Evolutionary conservation across 2,329 filamentous ascomycete species (phyloP), one percentile per base, ranked within the genome.

Genomic region (Paecilomyces niveus): DNA sequence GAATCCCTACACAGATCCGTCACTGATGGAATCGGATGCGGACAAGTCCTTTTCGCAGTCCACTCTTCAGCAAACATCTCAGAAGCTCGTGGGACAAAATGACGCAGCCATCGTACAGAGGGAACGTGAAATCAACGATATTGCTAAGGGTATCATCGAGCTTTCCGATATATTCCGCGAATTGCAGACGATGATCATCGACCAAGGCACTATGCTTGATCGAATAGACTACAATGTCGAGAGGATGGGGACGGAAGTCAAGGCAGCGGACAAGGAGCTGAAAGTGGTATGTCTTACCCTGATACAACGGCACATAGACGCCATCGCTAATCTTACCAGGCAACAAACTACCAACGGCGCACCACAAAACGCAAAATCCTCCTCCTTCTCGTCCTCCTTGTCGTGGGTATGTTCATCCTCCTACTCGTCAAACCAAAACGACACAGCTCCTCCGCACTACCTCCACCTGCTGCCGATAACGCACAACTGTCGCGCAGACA

Each of bases 171-270:
- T 99, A 55, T 99, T 99, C 79, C 90, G 95, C 62, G 94, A 99
- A 68, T 80, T 99, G 31, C 94, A 99, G 75, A 88, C 83, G 54
- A 97, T 99, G 92, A 91, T 95, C 66, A 92, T 96, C 64, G 89
- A 94, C 70, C 89, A 94, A 73, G 91, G 91, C 56, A 94, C 90
- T 13, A 89, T 95, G 83, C 82, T 96, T 22, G 92, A 96, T 74
- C 88, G 94, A 68, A 95, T 96, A 67, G 96, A 99, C 75, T 99
- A 97, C 78, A 99, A 99, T 68, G 92, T 99, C 56, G 94, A 99
- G 76, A 84, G 88, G 61, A 97, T 97, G 89, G 85, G 87, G n/a
- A 87, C 86, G 21, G 92, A 97, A 68, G 91, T 99, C 59, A 96
- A 96, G 72, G 89, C 83, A 21, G 94, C 94, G 2, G 90, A 96